Base-by-base conservation (phyloP, 2,329 filamentous ascomycete genomes). In the Fusarium virguliforme region DNA sequence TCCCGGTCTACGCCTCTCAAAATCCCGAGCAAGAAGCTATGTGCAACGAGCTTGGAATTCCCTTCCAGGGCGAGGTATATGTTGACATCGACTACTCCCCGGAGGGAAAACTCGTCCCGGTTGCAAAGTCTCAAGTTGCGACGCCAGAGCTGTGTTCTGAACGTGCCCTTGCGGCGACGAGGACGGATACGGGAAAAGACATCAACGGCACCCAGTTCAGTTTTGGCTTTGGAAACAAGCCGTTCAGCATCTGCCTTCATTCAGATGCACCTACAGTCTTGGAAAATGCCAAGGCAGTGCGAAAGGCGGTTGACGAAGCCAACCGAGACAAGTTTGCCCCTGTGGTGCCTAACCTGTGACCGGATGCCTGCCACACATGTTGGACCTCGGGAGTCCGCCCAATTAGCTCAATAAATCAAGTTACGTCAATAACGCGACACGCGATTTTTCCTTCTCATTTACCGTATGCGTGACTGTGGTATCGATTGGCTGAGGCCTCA, bases 1-100 rank as follows among this genome's bases (percentile, higher is more conserved):
- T 78, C 3, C 78, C 79, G 0, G 74, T 80, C 4, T 80, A 79
- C 46, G 75, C 72, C 4, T 75, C 50, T 35, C 50, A 53, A 15
- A 53, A 53, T 15, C 9, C 50, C 12, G 50, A 35, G 34, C 50
- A 53, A 35, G 50, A 53, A 24, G 50, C 30, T 10, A 53, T 53
- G 50, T 53, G 50, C 30, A 53, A 53, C 10, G 50, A 53, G 30
- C 7, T 53, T n/a, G 50, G 50, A 4, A 53, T 53, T 24, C 50
- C 30, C 3, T 53, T 53, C 50, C 50, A 53, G 3, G 50, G 50
- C 30, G 50, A 53, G 12, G 30, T 53, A 9, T 53, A 53, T 8
- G 50, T 53, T 8, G 50, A 53, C 18, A 53, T 53, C 12, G 50
- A 53, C 50, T 53, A 53, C 7, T 53, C 50, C 0, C 50, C 50